These are phyloP conservation scores for peach (Prunus persica) DNA, from an alignment of 306 rosid species.

Conservation along the genomic window DNA sequence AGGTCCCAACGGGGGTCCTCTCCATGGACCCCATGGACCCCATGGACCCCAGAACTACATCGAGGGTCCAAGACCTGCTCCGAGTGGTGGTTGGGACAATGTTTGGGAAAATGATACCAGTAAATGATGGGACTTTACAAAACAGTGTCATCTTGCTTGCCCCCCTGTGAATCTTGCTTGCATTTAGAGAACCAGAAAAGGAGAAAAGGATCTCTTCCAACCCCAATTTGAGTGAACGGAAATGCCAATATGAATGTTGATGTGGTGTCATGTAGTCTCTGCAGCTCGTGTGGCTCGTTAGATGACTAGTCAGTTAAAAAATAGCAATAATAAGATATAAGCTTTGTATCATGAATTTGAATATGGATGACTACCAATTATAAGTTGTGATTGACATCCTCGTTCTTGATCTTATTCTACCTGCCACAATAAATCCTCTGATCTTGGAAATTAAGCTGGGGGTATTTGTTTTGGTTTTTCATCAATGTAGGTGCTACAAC, in stretches of 20 bases:
- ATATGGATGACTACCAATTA: neutral
- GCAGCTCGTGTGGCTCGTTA: neutral
- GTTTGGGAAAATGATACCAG: constrained; percentile 63
- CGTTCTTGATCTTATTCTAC: neutral
- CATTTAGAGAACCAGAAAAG: neutral
- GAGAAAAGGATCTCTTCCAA: neutral
- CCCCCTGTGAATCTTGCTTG: neutral
- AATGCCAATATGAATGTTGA: neutral
- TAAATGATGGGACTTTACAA: constrained; percentile 25
- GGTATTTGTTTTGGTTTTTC: too few relatives aligned
- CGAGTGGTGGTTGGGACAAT: constrained; percentile 83
- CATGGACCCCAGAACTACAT: constrained; percentile 44
- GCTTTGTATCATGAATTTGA: neutral
- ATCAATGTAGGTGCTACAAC: too few relatives aligned
- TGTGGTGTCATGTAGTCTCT: neutral
- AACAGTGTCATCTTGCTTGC: neutral
- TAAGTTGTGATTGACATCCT: neutral
- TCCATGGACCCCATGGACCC: constrained; percentile 54
- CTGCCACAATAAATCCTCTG: too few relatives aligned
- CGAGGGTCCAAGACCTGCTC: constrained; percentile 68
- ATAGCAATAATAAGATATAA: neutral
- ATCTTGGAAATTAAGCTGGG: too few relatives aligned
- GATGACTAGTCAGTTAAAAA: neutral
- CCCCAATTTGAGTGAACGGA: neutral
- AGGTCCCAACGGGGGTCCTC: constrained; percentile 63